Conservation (phyloP, 2,329 filamentous ascomycete genomes). For the Penicillium sp. region DNA sequence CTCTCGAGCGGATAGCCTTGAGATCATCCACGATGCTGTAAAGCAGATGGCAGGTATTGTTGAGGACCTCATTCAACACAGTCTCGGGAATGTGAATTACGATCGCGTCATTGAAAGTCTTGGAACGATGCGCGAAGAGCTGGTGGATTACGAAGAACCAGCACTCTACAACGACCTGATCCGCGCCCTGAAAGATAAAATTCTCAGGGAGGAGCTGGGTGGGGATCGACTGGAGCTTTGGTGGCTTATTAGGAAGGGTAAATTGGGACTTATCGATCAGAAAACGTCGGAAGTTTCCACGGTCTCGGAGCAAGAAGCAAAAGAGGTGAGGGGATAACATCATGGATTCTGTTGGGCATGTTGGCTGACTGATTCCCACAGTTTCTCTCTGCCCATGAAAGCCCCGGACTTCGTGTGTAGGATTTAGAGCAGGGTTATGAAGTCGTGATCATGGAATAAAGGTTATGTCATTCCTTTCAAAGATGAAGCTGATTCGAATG, state of each 20-base stretch:
- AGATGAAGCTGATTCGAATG: background rate
- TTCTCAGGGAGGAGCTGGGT: slow-evolving; percentile 63
- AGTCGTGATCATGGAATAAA: too few relatives aligned
- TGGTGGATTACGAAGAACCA: slow-evolving; percentile 69
- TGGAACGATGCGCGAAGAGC: slow-evolving; percentile 69
- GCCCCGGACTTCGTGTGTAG: background rate
- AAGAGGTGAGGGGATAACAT: slow-evolving; percentile 37
- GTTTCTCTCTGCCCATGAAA: slow-evolving; percentile 6
- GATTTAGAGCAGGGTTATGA: background rate
- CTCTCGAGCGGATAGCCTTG: slow-evolving; percentile 52
- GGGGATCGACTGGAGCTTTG: slow-evolving; percentile 79
- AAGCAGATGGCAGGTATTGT: slow-evolving; percentile 71
- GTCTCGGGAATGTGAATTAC: slow-evolving; percentile 70
- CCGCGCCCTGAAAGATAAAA: slow-evolving; percentile 61
- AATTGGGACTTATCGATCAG: slow-evolving; percentile 67
- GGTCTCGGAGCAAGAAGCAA: slow-evolving; percentile 66
- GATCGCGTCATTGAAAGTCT: slow-evolving; percentile 68
- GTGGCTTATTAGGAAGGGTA: slow-evolving; percentile 62
- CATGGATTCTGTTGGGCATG: background rate
- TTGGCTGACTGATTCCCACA: background rate
- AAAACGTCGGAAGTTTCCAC: slow-evolving; percentile 57
- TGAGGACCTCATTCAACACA: slow-evolving; percentile 61
- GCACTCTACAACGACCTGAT: slow-evolving; percentile 70
- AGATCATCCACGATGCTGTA: slow-evolving; percentile 59
- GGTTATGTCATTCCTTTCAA: too few relatives aligned